These are phyloP conservation scores for Penicillium glabrum DNA, from an alignment of 2,329 filamentous ascomycete genomes.

Conservation along the genomic window DNA sequence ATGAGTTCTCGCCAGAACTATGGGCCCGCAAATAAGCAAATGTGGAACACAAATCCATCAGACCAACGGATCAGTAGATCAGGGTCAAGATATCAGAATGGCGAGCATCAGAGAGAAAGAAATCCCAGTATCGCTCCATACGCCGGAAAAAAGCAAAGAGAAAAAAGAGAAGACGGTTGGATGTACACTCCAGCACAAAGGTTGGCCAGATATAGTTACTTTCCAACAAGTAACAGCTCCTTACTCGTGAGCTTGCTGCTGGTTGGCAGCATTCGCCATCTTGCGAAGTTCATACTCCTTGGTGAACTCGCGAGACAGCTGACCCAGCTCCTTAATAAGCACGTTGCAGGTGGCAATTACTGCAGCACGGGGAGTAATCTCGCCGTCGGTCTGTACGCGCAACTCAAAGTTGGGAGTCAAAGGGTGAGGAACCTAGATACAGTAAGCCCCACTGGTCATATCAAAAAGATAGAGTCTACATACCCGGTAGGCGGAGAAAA, in stretches of 20 bases:
- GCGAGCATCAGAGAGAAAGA: constrained; percentile 3
- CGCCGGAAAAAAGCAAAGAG: constrained; percentile 6
- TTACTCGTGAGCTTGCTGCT: constrained; percentile 42
- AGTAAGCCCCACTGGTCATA: background rate
- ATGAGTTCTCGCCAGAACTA: constrained; percentile 6
- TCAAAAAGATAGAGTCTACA: background rate
- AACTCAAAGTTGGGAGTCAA: constrained; percentile 61
- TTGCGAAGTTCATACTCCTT: constrained; percentile 88
- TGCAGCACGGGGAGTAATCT: constrained; percentile 83
- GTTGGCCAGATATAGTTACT: background rate
- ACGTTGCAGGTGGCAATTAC: constrained; percentile 78
- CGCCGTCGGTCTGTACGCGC: constrained; percentile 88
- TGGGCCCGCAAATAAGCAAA: background rate
- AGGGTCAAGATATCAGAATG: background rate
- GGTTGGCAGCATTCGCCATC: constrained; percentile 67
- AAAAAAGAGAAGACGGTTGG: background rate
- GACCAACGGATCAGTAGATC: background rate
- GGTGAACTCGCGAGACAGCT: constrained; percentile 82
- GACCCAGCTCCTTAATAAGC: constrained; percentile 76
- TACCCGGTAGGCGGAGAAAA: constrained; percentile 92
- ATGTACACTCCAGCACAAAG: background rate
- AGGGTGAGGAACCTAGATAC: constrained; percentile 44
- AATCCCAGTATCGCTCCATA: constrained; percentile 20
- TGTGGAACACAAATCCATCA: background rate
- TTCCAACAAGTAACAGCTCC: background rate